Conservation (phyloP, 176 grass and related monocot genomes). For the Oryza coarctata region DNA sequence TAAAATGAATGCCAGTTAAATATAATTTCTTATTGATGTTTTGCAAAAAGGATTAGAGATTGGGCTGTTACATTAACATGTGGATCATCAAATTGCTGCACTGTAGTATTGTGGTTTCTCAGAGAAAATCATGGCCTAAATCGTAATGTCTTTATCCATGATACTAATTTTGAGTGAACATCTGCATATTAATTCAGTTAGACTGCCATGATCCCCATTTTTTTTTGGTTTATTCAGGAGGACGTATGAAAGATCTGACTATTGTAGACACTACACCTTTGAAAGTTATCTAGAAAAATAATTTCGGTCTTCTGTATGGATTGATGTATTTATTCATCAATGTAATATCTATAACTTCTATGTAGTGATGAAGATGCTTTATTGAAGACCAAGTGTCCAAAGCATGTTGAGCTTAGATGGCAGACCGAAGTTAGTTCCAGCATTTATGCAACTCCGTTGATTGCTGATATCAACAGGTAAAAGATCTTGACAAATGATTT, state of each 20-base stretch:
- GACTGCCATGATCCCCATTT: neutral
- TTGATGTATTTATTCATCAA: constrained; percentile 4
- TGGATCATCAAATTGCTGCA: neutral
- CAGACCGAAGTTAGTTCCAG: constrained; percentile 99
- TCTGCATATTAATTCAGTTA: constrained; percentile 17
- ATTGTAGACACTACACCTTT: neutral
- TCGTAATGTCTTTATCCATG: neutral
- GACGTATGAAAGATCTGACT: neutral
- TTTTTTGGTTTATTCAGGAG: neutral
- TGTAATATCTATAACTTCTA: constrained; percentile 14
- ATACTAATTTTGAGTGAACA: constrained; percentile 11
- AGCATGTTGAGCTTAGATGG: constrained; percentile 91
- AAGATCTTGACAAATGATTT: constrained; percentile 19
- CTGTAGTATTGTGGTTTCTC: neutral
- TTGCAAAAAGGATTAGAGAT: neutral
- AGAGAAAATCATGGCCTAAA: neutral
- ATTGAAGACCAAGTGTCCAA: constrained; percentile 72
- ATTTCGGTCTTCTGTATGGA: neutral
- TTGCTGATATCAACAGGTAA: constrained; percentile 98
- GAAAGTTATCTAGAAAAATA: constrained; percentile 10
- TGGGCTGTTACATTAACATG: constrained; percentile 1
- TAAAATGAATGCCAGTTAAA: neutral
- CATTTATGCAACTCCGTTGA: constrained; percentile 86
- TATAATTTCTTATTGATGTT: neutral
- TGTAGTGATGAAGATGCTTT: constrained; percentile 90